phyloP scores from a whole-genome alignment of 108 stramenopile genomes.

The Cyclotella cryptica region DNA sequence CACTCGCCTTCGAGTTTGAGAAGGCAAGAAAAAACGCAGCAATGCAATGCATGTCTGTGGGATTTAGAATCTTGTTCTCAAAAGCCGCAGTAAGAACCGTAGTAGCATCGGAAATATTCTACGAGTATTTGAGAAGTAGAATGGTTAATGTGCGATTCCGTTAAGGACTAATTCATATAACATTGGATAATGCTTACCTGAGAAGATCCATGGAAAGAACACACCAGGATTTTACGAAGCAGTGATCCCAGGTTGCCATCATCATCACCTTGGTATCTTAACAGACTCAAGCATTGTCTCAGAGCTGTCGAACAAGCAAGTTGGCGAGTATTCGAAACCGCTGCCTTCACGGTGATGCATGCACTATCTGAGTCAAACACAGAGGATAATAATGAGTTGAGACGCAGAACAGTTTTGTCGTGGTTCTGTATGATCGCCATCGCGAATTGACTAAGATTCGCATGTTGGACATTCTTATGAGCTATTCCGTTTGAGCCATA shows the following conservation, averaged over 20 bases:
- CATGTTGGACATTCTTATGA: conserved; percentile 12
- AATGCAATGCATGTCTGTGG: neutral
- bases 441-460: conserved; percentile 23
- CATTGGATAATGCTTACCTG: neutral
- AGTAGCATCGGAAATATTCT: neutral
- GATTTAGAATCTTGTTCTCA: neutral
- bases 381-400: conserved; percentile 23
- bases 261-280: conserved; percentile 21
- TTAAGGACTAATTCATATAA: neutral
- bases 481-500: neutral
- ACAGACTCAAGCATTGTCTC: conserved; percentile 45
- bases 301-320: conserved; percentile 6
- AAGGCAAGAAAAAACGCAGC: neutral
- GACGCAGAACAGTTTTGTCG: neutral
- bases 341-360: neutral
- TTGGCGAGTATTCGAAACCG: neutral
- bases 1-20: neutral
- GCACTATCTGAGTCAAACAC: conserved; percentile 15
- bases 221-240: conserved; percentile 23
- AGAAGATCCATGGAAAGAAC: conserved; percentile 12
- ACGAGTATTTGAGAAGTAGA: neutral
- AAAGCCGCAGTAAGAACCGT: conserved; percentile 2
- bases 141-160: neutral
- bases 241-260: conserved; percentile 14
- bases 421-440: conserved; percentile 21